phyloP scores from a whole-genome alignment of 177 flowering plant species.

The Vitis hybrid region DNA sequence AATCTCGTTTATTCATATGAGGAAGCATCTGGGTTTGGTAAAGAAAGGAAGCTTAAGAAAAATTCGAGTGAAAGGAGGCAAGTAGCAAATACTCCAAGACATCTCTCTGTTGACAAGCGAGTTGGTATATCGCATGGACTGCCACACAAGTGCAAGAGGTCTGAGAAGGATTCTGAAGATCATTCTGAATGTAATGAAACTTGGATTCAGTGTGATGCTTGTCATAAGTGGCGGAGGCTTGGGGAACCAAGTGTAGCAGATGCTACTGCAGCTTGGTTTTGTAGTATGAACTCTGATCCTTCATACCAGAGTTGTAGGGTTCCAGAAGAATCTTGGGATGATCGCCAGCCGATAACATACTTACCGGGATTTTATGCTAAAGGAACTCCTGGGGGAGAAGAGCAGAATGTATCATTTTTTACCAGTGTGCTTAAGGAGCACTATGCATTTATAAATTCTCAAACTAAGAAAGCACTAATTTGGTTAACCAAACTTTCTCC shows the following conservation, averaged over 20 bases:
- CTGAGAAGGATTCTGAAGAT: conserved; percentile 18
- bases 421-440: conserved; percentile 77
- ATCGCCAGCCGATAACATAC: conserved; percentile 42
- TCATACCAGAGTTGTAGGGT: conserved; percentile 58
- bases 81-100: conserved; percentile 8
- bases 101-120: conserved; percentile 15
- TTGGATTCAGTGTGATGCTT: conserved; percentile 96
- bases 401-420: conserved; percentile 76
- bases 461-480: conserved; percentile 66
- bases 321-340: conserved; percentile 82
- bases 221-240: conserved; percentile 87
- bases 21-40: conserved; percentile 22
- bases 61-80: conserved; percentile 18
- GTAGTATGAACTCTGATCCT: conserved; percentile 82
- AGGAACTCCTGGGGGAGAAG: conserved; percentile 59
- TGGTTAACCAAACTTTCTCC: conserved; percentile 80
- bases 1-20: conserved; percentile 57
- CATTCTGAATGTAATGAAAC: conserved; percentile 48
- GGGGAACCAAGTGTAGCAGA: conserved; percentile 33
- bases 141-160: conserved; percentile 21
- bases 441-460: conserved; percentile 40
- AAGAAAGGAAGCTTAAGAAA: conserved; percentile 18
- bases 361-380: conserved; percentile 74
- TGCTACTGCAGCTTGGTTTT: conserved; percentile 77
- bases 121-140: conserved; percentile 16